Evolutionary conservation across 371 early-diverging fungal genomes (phyloP).

Genomic region (Parasitella parasitica): DNA sequence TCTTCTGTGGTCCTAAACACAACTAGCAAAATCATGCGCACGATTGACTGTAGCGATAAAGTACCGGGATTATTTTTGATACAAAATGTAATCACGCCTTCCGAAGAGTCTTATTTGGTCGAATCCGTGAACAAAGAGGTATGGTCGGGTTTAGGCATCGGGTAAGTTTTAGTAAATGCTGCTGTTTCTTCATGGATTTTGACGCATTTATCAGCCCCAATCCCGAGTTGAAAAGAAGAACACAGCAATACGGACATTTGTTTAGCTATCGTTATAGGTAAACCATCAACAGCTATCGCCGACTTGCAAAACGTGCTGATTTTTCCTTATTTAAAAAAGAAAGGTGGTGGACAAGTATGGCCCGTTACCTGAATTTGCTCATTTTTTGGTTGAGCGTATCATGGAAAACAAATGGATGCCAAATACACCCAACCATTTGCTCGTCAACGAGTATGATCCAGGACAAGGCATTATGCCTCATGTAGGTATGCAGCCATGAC

Average conservation of each 20-base stretch:
- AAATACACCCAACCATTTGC: constrained; percentile 55
- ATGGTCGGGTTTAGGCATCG: constrained; percentile 49
- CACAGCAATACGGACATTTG: constrained; percentile 74
- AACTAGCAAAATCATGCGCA: constrained; percentile 22
- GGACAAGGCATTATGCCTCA: constrained; percentile 72
- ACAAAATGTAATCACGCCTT: constrained; percentile 29
- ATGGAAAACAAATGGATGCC: constrained; percentile 40
- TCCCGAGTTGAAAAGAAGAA: constrained; percentile 71
- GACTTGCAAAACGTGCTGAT: neutral
- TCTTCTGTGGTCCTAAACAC: no score
- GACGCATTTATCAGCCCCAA: constrained; percentile 51
- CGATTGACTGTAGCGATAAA: constrained; percentile 16
- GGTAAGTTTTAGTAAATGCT: constrained; percentile 23
- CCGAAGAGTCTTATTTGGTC: constrained; percentile 34
- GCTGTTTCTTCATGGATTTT: neutral
- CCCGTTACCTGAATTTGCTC: constrained; percentile 52
- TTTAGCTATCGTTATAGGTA: constrained; percentile 73
- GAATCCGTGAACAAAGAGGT: constrained; percentile 17
- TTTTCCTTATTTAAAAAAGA: constrained; percentile 23
- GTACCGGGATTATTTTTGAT: constrained; percentile 37
- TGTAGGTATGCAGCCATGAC: constrained; percentile 29
- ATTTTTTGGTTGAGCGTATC: constrained; percentile 44
- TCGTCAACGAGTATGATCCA: constrained; percentile 73
- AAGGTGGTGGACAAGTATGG: constrained; percentile 57
- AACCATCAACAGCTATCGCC: neutral